A percentile compares a stretch with the other conserved stretches of the same genome.
phyloP scores from a whole-genome alignment of 1,139 yeast species.

The Pichia sp. region DNA sequence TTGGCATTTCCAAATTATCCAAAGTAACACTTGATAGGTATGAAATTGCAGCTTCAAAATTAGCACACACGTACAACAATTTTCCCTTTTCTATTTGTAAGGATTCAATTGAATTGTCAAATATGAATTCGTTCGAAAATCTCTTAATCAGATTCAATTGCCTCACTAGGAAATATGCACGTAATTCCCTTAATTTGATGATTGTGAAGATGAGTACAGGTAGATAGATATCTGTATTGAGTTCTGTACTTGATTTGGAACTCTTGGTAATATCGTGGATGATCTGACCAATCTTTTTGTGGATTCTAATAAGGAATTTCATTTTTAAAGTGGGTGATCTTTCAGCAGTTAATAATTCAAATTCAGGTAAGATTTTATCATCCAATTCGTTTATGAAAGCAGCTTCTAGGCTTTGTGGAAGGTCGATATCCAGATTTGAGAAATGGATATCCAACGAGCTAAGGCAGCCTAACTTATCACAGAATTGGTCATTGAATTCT shows the following conservation, averaged over 20 bases:
- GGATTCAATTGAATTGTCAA: slow-evolving; percentile 21
- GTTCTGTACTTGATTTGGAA: slow-evolving; percentile 12
- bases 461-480: slow-evolving; percentile 27
- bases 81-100: slow-evolving; percentile 42
- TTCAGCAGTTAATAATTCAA: slow-evolving; percentile 34
- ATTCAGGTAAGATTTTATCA: slow-evolving; percentile 27
- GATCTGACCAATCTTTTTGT: slow-evolving; percentile 31
- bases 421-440: slow-evolving; percentile 28
- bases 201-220: slow-evolving; percentile 54
- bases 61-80: slow-evolving; percentile 57
- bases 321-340: slow-evolving; percentile 42
- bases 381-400: slow-evolving; percentile 23
- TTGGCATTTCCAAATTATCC: slow-evolving; percentile 36
- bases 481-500: slow-evolving; percentile 26
- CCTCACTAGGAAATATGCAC: slow-evolving; percentile 42
- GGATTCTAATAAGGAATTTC: slow-evolving; percentile 38
- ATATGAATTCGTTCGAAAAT: slow-evolving; percentile 47
- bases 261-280: slow-evolving; percentile 34
- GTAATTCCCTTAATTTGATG: slow-evolving; percentile 41
- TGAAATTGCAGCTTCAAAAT: slow-evolving; percentile 61
- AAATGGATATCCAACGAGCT: slow-evolving; percentile 26
- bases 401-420: slow-evolving; percentile 24
- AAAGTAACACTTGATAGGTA: slow-evolving; percentile 48
- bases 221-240: slow-evolving; percentile 49
- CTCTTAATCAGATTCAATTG: slow-evolving; percentile 54